Conservation (phyloP, 1,284 basidiomycete species). For the Ustilago vetiveriae region DNA sequence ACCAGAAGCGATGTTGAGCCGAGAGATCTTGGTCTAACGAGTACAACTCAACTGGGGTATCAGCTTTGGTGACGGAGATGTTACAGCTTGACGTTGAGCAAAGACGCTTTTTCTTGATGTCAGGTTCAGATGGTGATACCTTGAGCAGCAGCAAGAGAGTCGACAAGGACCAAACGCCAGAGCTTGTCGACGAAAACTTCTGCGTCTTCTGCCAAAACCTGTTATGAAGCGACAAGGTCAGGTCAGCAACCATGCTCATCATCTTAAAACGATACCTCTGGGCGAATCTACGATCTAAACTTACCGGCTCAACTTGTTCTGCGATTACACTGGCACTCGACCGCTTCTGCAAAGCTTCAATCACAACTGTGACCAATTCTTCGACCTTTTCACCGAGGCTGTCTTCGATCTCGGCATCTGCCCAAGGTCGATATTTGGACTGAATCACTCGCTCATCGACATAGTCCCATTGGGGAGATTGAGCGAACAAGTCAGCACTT, state of each 20-base stretch:
- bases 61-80: neutral
- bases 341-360: conserved; percentile 46
- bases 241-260: neutral
- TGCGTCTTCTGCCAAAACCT: conserved; percentile 62
- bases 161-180: conserved; percentile 57
- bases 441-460: conserved; percentile 46
- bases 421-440: conserved; percentile 39
- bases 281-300: no score
- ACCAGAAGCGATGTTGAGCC: no score
- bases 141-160: conserved; percentile 42
- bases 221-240: neutral
- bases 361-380: conserved; percentile 52
- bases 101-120: no score
- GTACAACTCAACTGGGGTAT: neutral
- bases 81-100: neutral
- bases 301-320: conserved; percentile 58
- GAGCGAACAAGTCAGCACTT: conserved; percentile 20
- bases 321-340: conserved; percentile 35
- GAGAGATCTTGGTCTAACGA: no score
- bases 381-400: conserved; percentile 60
- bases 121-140: conserved; percentile 24
- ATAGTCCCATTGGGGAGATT: conserved; percentile 50
- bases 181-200: conserved; percentile 52
- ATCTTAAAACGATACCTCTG: no score
- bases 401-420: conserved; percentile 55